Conservation (phyloP, 2,329 filamentous ascomycete genomes). For the Apiospora kogelbergensis region DNA sequence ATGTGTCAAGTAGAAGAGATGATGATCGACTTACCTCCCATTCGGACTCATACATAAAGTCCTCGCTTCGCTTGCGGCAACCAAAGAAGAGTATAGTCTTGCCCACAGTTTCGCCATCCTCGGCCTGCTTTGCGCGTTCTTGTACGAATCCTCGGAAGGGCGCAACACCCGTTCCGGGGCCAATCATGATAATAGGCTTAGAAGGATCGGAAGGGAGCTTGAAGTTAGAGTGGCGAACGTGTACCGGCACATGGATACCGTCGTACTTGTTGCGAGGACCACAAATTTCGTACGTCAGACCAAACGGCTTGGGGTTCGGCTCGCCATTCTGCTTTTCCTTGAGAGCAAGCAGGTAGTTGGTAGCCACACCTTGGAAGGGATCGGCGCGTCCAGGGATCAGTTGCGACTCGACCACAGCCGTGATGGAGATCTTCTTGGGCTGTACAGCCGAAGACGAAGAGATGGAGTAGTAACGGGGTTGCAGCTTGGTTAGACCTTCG, state of each 20-base stretch:
- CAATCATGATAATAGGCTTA: constrained; percentile 94
- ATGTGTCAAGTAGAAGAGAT: background rate
- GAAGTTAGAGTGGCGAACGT: constrained; percentile 98
- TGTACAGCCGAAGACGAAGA: constrained; percentile 95
- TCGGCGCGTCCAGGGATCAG: constrained; percentile 74
- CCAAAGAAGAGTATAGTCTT: constrained; percentile 92
- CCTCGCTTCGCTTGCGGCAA: constrained; percentile 82
- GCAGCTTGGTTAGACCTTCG: constrained; percentile 90
- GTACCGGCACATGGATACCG: constrained; percentile 90
- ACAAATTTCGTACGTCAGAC: constrained; percentile 80
- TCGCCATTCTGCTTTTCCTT: constrained; percentile 97
- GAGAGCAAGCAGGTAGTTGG: constrained; percentile 91
- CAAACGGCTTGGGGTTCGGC: constrained; percentile 75
- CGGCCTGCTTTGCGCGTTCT: constrained; percentile 82
- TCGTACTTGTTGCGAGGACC: constrained; percentile 97
- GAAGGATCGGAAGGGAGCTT: constrained; percentile 94
- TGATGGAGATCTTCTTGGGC: constrained; percentile 92
- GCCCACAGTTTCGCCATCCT: constrained; percentile 79
- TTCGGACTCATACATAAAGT: constrained; percentile 89
- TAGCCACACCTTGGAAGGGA: constrained; percentile 87
- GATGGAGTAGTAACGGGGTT: constrained; percentile 98
- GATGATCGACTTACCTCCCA: constrained; percentile 71
- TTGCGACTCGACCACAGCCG: constrained; percentile 87
- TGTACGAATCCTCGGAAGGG: constrained; percentile 96
- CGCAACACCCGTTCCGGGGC: constrained; percentile 93